Base-by-base conservation (phyloP, 192 early-diverging fungal species). In the Kickxella alabastrina region DNA sequence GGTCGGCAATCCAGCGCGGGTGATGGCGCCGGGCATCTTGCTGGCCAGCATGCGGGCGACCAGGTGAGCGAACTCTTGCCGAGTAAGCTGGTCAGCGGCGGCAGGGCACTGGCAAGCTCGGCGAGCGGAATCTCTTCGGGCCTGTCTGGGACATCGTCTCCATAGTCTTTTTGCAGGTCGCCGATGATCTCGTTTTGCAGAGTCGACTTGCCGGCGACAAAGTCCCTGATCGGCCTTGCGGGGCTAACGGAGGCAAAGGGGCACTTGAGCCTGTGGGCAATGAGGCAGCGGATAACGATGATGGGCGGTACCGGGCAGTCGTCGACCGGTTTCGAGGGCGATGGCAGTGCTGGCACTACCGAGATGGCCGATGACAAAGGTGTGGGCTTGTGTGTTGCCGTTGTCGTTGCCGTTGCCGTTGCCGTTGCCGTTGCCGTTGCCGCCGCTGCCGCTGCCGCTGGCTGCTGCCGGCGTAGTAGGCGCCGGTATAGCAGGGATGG, bases 131-230 rank as follows among this genome's bases (percentile, higher is more conserved):
- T 79, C 68, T 97, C 94, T 57, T 97, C 94, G 49, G 91, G 80
- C 75, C 92, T 93, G 49, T 97, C 94, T 25, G 91, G 88, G 34
- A 89, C 75, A 44, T 78, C 81, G 45, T 79, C 82, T 40, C 82
- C 83, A 75, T 94, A 93, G 73, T 97, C 94, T 59, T 91, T 92
- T 49, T 87, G 89, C 31, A 97, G 67, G 64, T 97, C 94, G 66
- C 94, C 94, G 49, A 95, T 76, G 28, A 97, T 92, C 60, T 97
- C 94, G 79, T 97, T 97, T 64, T 97, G 93, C 25, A 97, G 79
- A 21, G 94, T 97, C 12, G 89, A 92, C 70, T 97, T 97, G 59
- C 94, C 94, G 27, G 88, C 92, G 34, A 95, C 92, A 39, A 97
- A 82, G 45, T 97, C 92, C 78, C 92, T 69, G 49, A 70, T 66